Evolutionary conservation across 805 yeast genomes (phyloP).

Genomic region (Wickerhamiella galacta): DNA sequence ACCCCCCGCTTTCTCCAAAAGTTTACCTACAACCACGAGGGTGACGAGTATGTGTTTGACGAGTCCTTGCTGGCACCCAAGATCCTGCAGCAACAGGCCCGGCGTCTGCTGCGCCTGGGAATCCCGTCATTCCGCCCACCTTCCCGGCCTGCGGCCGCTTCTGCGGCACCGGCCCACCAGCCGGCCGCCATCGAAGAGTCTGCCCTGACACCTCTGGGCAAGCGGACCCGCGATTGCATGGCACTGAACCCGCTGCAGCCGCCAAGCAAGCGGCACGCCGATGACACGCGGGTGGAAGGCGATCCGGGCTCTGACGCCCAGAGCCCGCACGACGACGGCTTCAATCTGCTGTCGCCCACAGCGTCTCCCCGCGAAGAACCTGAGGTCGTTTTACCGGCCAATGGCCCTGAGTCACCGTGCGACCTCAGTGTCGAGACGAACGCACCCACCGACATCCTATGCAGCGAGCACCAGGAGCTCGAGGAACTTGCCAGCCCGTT

Average conservation of each 20-base stretch:
- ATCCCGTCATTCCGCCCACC: too few species aligned
- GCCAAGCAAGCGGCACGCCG: neutral
- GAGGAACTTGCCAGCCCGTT: neutral
- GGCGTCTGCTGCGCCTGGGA: constrained; percentile 4
- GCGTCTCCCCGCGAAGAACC: constrained; percentile 3
- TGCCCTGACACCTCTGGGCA: neutral
- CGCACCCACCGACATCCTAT: neutral
- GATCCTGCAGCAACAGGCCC: constrained; percentile 4
- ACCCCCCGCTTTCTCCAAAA: constrained; percentile 21
- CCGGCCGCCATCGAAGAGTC: constrained; percentile 2
- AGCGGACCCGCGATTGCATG: constrained; percentile 4
- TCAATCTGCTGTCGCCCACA: constrained; percentile 2
- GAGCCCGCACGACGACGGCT: neutral
- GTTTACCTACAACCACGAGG: constrained; percentile 18
- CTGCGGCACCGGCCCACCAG: too few species aligned
- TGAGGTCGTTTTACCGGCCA: too few species aligned
- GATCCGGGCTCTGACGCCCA: too few species aligned
- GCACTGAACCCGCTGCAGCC: neutral
- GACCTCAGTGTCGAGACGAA: neutral
- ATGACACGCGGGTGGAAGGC: too few species aligned
- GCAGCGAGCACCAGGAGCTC: neutral
- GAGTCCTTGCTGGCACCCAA: constrained; percentile 10
- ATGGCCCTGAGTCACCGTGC: too few species aligned
- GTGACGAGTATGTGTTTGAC: constrained; percentile 15
- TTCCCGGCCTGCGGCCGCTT: too few species aligned